Evolutionary conservation across 805 yeast species (phyloP).

Genomic region (Helenozyma rhizophorensis): DNA sequence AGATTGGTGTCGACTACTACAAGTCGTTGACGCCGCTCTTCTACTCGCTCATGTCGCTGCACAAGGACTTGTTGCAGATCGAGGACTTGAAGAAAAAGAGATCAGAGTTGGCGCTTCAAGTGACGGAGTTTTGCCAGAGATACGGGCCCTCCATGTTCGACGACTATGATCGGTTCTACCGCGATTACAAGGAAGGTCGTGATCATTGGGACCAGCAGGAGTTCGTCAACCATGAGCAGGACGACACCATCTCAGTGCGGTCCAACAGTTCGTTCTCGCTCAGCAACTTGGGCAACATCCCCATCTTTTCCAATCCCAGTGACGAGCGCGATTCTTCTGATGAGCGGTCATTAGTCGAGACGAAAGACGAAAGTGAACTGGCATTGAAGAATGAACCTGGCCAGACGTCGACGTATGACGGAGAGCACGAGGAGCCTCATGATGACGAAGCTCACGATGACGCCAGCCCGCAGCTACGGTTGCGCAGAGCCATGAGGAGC

Average conservation of each 20-base stretch:
- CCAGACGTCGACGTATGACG: not conserved
- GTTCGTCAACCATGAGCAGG: not conserved
- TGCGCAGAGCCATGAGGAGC: not conserved
- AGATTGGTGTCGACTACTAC: constrained; percentile 39
- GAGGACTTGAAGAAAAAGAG: constrained; percentile 27
- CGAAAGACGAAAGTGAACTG: no score
- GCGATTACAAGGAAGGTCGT: constrained; percentile 15
- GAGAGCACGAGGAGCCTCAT: not conserved
- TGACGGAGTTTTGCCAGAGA: constrained; percentile 31
- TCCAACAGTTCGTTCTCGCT: constrained; percentile 8
- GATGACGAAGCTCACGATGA: no score
- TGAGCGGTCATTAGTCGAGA: no score
- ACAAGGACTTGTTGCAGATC: constrained; percentile 27
- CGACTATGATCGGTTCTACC: constrained; percentile 31
- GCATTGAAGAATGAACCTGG: no score
- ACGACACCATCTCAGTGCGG: not conserved
- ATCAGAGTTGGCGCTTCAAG: constrained; percentile 22
- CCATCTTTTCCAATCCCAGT: constrained; percentile 22
- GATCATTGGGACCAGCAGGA: constrained; percentile 1
- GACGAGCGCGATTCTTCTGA: constrained; percentile 4
- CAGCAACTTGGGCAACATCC: constrained; percentile 24
- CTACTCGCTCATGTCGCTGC: constrained; percentile 27
- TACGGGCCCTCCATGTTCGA: constrained; percentile 37
- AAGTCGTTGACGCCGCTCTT: constrained; percentile 36
- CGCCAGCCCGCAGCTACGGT: not conserved